A percentile compares a stretch with the other conserved stretches of the same genome.
Evolutionary conservation across 805 yeast genomes (phyloP).

Genomic region (Yarrowia sp.): DNA sequence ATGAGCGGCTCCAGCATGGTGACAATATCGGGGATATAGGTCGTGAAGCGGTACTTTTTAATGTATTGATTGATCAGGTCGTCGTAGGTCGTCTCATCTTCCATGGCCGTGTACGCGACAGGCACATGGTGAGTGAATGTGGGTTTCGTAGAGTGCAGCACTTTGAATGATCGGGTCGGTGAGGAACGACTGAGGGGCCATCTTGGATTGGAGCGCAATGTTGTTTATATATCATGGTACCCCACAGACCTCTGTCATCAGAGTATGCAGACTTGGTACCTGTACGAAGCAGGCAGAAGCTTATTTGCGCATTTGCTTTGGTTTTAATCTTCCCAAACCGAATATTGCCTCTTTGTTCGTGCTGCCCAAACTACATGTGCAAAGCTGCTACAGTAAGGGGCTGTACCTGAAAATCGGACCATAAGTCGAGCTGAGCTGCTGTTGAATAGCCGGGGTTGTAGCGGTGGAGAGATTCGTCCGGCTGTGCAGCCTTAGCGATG

Average conservation of each 20-base stretch:
- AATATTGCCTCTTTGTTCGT: constrained; percentile 5
- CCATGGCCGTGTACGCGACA: constrained; percentile 19
- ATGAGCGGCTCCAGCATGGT: constrained; percentile 34
- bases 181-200: constrained; percentile 2
- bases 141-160: constrained; percentile 17
- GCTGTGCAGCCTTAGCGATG: neutral
- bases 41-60: constrained; percentile 33
- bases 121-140: constrained; percentile 22
- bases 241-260: constrained; percentile 26
- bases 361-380: constrained; percentile 17
- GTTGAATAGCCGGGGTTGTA: neutral
- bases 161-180: constrained; percentile 15
- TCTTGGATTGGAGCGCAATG: neutral
- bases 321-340: constrained; percentile 22
- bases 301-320: constrained; percentile 12
- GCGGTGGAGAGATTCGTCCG: neutral
- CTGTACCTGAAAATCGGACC: constrained; percentile 22
- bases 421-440: neutral
- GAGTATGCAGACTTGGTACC: constrained; percentile 24
- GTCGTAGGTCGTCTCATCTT: constrained; percentile 28
- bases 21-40: constrained; percentile 33
- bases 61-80: constrained; percentile 35
- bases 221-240: constrained; percentile 18
- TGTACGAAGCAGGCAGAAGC: constrained; percentile 28
- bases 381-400: constrained; percentile 8